phyloP scores from a whole-genome alignment of 1,284 basidiomycete species.

The Sporisorium graminicola region DNA sequence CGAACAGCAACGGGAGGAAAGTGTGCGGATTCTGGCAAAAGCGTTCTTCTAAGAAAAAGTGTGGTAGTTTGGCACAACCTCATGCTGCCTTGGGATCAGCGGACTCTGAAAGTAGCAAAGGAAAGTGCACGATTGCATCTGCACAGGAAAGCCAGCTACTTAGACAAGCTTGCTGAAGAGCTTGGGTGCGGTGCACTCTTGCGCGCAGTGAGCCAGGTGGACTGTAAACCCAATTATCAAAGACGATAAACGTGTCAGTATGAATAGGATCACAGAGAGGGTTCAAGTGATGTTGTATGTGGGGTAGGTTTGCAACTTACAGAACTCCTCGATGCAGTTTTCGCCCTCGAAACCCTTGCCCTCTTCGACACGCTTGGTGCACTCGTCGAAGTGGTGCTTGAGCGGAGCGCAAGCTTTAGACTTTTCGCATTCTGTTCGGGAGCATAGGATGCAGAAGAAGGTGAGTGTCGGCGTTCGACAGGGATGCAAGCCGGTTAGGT shows the following conservation, averaged over 20 bases:
- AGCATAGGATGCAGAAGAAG: background rate
- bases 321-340: constrained; percentile 69
- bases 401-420: constrained; percentile 63
- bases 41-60: background rate
- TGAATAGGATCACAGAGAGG: background rate
- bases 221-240: constrained; percentile 25
- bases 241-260: constrained; percentile 3
- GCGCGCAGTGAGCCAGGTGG: constrained; percentile 66
- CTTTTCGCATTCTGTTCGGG: constrained; percentile 64
- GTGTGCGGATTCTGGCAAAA: background rate
- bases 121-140: too few species aligned
- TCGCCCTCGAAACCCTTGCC: constrained; percentile 68
- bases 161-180: constrained; percentile 64
- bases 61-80: too few species aligned
- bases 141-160: constrained; percentile 14
- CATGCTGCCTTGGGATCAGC: too few species aligned
- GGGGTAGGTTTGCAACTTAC: too few species aligned
- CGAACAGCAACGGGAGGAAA: background rate
- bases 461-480: constrained; percentile 2
- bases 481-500: background rate
- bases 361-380: constrained; percentile 64
- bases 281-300: background rate
- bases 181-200: constrained; percentile 66
- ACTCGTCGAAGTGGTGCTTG: constrained; percentile 69
- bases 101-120: too few species aligned